phyloP scores from a whole-genome alignment of 1,284 basidiomycete species.

The Sutorius eximius region DNA sequence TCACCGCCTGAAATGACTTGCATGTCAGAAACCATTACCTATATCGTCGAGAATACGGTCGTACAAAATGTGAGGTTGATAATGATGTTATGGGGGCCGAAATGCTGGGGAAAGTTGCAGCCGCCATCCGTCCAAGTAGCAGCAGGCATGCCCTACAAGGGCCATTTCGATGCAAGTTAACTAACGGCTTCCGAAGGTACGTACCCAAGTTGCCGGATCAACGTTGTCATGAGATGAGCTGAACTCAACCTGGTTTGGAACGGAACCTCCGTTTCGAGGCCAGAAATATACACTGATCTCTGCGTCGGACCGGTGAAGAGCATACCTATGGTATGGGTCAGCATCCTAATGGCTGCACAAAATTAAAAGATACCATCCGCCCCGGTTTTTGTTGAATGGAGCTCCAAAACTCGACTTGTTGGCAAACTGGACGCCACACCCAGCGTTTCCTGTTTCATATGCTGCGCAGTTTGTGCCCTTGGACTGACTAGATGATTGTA shows the following conservation, averaged over 20 bases:
- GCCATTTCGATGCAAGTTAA: not conserved
- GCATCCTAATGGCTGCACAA: not conserved
- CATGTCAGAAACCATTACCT: not conserved
- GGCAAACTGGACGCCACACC: conserved; percentile 46
- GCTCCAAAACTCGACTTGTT: conserved; percentile 37
- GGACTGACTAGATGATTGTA: conserved; percentile 13
- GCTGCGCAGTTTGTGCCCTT: conserved; percentile 25
- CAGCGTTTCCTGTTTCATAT: conserved; percentile 38
- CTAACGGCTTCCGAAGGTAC: not conserved
- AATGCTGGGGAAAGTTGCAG: conserved; percentile 34
- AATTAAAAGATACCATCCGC: conserved; percentile 37
- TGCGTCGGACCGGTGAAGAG: conserved; percentile 19
- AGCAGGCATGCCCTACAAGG: conserved; percentile 34
- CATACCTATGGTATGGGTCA: conserved; percentile 24
- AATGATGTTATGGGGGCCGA: conserved; percentile 39
- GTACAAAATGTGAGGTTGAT: conserved; percentile 42
- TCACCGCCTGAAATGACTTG: conserved; percentile 35
- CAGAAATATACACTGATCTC: conserved; percentile 28
- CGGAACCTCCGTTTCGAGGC: conserved; percentile 13
- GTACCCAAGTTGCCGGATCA: conserved; percentile 25
- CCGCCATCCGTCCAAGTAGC: conserved; percentile 36
- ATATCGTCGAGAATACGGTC: conserved; percentile 1
- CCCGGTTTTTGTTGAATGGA: conserved; percentile 40
- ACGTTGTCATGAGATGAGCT: conserved; percentile 2
- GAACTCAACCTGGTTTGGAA: conserved; percentile 17